Evolutionary conservation across 2,329 filamentous ascomycete species (phyloP).

Genomic region (Fusarium palustre): DNA sequence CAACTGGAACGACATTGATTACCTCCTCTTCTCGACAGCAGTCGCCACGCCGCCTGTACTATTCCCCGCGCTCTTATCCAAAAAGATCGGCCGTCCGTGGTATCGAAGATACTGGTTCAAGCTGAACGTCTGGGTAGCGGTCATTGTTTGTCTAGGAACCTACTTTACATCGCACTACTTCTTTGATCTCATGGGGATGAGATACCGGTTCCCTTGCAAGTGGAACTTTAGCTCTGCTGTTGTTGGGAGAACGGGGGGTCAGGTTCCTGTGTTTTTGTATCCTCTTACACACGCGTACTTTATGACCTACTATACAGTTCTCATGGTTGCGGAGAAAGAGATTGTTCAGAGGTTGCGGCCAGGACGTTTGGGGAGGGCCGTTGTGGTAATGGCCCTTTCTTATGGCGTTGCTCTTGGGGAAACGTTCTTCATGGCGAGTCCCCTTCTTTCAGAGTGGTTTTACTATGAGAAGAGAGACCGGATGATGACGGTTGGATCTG

Average conservation of each 20-base stretch:
- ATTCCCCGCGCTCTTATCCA: conserved; percentile 4
- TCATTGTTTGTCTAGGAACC: not conserved
- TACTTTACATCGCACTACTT: conserved; percentile 18
- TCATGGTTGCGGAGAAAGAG: not conserved
- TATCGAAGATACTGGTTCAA: conserved; percentile 16
- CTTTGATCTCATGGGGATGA: conserved; percentile 20
- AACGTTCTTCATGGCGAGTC: conserved; percentile 15
- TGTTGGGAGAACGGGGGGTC: not conserved
- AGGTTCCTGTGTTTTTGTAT: conserved; percentile 17
- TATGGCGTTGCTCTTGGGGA: not conserved
- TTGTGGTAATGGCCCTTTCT: not conserved
- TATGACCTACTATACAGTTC: conserved; percentile 13
- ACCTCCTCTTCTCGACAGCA: conserved; percentile 6
- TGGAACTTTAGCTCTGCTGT: conserved; percentile 14
- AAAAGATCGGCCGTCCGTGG: conserved; percentile 6
- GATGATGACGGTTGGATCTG: conserved; percentile 12
- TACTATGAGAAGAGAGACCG: conserved; percentile 9
- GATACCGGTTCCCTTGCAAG: conserved; percentile 5
- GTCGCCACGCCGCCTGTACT: not conserved
- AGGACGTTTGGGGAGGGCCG: not conserved
- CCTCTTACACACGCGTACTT: conserved; percentile 15
- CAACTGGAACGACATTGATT: conserved; percentile 6
- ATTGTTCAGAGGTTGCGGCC: not conserved
- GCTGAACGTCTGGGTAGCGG: conserved; percentile 1
- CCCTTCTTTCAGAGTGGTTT: conserved; percentile 1